Evolutionary conservation across 495 filamentous ascomycete genomes (phyloP), one percentile per base, ranked within the genome.

Genomic region (Daldinia concentrica): DNA sequence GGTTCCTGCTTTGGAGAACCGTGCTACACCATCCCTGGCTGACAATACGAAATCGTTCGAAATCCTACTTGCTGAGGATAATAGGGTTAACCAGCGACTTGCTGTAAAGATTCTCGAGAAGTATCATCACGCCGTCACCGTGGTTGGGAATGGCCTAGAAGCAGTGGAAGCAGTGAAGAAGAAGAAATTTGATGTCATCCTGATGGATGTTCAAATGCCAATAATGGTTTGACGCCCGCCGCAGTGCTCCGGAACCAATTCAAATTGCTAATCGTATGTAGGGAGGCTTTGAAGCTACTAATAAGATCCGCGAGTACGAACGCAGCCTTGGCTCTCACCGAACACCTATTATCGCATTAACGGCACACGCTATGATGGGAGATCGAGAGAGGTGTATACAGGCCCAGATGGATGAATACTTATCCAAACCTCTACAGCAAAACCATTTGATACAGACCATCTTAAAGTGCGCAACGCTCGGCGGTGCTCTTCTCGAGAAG

Each of bases 171-270:
- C 90, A 27, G 88, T 98, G 69, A 93, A 93, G 83, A 88, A 90
- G 74, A 93, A 92, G 81, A 91, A 93, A 69, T 99, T 95, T 76
- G 95, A 99, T 80, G 92, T 97, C 73, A 95, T 99, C 68, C 82
- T 99, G 52, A 99, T 99, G 95, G 95, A 99, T 74, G 96, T 99
- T 6, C 96, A 98, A 79, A 99, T 99, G 96, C 96, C 96, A 22
- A 90, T 98, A 67, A 98, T 99, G 94, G 90, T 91, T 72, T 73
- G 70, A 61, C 22, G 30, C 59, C 41, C 34, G 29, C 24, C 22
- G 55, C 27, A 48, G 39, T 63, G 15, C 43, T n/a, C 27, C 36
- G 15, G n/a, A 24, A 45, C 17, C 8, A 22, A 17, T 62, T 41
- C 34, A 34, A 6, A 24, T 71, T 52, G 69, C 81, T 84, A 76